These are phyloP conservation scores for Lactarius evosmus DNA, from an alignment of 768 basidiomycete species.

Conservation along the genomic window DNA sequence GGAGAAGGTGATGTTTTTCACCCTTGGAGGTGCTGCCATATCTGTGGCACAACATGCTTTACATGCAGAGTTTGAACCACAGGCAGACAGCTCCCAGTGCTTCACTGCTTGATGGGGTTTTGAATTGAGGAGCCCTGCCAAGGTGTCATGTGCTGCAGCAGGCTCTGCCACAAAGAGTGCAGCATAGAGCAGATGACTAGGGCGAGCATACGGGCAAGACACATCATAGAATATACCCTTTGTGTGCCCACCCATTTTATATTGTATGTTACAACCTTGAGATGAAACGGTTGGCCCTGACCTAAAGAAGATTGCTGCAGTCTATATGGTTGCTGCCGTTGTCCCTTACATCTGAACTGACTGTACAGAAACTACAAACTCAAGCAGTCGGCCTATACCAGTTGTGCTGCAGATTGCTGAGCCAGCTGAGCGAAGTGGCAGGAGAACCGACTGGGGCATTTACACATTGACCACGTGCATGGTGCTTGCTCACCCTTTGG, in stretches of 20 bases:
- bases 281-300: neutral
- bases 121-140: neutral
- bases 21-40: conserved; percentile 23
- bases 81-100: conserved; percentile 15
- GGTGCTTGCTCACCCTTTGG: too few species aligned
- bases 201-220: neutral
- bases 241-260: neutral
- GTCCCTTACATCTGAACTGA: too few species aligned
- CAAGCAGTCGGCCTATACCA: too few species aligned
- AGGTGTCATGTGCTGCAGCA: conserved; percentile 12
- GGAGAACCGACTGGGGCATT: too few species aligned
- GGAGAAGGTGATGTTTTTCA: conserved; percentile 66
- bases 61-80: neutral
- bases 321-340: neutral
- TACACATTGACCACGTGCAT: too few species aligned
- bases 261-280: conserved; percentile 1
- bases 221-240: neutral
- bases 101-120: conserved; percentile 17
- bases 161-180: neutral
- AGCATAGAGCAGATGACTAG: conserved; percentile 5
- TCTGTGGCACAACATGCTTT: neutral
- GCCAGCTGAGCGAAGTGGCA: too few species aligned
- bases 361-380: too few species aligned
- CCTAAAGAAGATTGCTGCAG: neutral
- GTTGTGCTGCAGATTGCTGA: too few species aligned